Conservation (phyloP, 495 filamentous ascomycete genomes). For the Cryomyces minteri region DNA sequence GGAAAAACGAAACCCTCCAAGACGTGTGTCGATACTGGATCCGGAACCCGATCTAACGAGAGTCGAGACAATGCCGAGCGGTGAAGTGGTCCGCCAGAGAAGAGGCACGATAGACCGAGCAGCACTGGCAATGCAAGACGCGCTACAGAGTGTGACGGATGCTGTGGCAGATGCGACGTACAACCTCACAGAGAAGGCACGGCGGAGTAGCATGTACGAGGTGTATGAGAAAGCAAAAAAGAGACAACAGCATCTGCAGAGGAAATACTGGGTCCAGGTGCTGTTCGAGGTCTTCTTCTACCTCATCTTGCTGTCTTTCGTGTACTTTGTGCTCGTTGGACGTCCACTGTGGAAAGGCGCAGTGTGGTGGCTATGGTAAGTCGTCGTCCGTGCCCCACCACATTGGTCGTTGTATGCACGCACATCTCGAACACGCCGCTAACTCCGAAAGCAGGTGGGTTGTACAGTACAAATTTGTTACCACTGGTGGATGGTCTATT, state of each 20-base stretch:
- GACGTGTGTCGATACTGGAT: no score
- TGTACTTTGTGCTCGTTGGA: constrained; percentile 25
- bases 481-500: constrained; percentile 21
- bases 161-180: background rate
- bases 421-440: background rate
- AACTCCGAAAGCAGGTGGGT: constrained; percentile 3
- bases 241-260: constrained; percentile 8
- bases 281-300: constrained; percentile 23
- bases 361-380: constrained; percentile 23
- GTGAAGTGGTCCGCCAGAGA: no score
- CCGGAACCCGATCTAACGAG: no score
- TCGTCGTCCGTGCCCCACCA: background rate
- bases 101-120: background rate
- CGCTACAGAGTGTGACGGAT: background rate
- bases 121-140: background rate
- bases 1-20: no score
- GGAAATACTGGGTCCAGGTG: constrained; percentile 18
- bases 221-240: constrained; percentile 13
- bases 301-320: constrained; percentile 13
- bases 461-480: constrained; percentile 19
- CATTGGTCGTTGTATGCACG: background rate
- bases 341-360: constrained; percentile 25
- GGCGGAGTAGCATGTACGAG: constrained; percentile 2
- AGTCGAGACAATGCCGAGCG: no score
- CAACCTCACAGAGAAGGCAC: background rate